Evolutionary conservation across 306 rosid genomes (phyloP).

Genomic region (Clitoria ternatea): DNA sequence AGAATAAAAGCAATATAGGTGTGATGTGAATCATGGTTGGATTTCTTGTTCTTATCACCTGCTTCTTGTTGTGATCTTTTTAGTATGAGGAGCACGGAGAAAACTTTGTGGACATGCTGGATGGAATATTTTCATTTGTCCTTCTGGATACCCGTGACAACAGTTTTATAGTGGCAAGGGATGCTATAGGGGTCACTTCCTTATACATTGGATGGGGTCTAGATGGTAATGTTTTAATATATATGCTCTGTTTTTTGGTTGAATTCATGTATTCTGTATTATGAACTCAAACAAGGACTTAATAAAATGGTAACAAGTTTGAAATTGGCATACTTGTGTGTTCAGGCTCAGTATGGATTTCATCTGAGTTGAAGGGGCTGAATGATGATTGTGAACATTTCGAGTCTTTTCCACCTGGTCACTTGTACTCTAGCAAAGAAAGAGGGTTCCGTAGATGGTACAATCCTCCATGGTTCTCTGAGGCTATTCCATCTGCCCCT

Average conservation of each 20-base stretch:
- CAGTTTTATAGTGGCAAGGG: slow-evolving; percentile 78
- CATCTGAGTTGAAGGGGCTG: slow-evolving; percentile 72
- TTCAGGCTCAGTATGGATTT: slow-evolving; percentile 83
- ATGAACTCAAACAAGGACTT: neutral
- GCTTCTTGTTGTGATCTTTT: neutral
- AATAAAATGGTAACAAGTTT: neutral
- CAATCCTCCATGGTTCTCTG: slow-evolving; percentile 83
- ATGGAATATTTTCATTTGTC: slow-evolving; percentile 79
- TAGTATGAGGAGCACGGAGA: slow-evolving; percentile 86
- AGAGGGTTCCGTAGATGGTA: slow-evolving; percentile 70
- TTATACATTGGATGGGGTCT: slow-evolving; percentile 89
- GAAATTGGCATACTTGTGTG: neutral
- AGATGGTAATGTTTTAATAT: slow-evolving; percentile 41
- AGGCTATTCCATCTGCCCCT: slow-evolving; percentile 70
- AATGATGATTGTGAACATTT: slow-evolving; percentile 79
- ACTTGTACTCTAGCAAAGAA: slow-evolving; percentile 75
- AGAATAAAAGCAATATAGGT: too few species aligned
- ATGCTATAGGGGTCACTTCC: slow-evolving; percentile 85
- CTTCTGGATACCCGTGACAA: slow-evolving; percentile 79
- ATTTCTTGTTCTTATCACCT: neutral
- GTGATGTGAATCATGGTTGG: neutral
- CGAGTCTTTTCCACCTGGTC: slow-evolving; percentile 73
- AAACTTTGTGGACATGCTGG: slow-evolving; percentile 67
- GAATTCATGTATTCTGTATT: neutral
- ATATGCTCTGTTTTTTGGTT: neutral